Evolutionary conservation across 208 protist genomes (phyloP).

Genomic region (Leishmania aethiopica): DNA sequence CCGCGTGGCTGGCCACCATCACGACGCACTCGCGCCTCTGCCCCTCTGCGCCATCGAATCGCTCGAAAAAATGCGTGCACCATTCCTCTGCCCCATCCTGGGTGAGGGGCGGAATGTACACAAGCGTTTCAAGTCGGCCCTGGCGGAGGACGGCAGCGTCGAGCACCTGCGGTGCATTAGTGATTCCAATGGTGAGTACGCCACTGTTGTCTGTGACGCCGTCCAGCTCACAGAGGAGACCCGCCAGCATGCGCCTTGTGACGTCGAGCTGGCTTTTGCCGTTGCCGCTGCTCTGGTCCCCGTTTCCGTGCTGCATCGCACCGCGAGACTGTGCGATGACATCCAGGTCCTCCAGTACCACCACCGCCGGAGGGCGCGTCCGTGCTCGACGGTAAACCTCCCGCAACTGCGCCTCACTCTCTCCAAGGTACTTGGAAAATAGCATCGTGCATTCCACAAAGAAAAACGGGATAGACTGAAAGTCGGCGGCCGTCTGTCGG

Average conservation of each 20-base stretch:
- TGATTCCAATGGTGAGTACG: slow-evolving; percentile 92
- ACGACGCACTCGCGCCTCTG: slow-evolving; percentile 6
- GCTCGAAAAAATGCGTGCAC: slow-evolving; percentile 55
- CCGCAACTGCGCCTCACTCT: slow-evolving; percentile 87
- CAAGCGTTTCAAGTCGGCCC: slow-evolving; percentile 89
- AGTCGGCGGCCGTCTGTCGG: slow-evolving; percentile 35
- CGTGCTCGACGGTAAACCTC: slow-evolving; percentile 73
- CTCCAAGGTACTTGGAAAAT: slow-evolving; percentile 90
- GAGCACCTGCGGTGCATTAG: slow-evolving; percentile 75
- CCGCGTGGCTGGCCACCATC: slow-evolving; percentile 39
- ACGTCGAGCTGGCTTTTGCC: slow-evolving; percentile 50
- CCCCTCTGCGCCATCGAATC: slow-evolving; percentile 35
- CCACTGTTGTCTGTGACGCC: slow-evolving; percentile 90
- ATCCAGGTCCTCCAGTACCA: slow-evolving; percentile 89
- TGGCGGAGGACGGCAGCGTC: slow-evolving; percentile 97
- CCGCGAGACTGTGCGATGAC: slow-evolving; percentile 75
- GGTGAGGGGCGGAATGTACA: slow-evolving; percentile 69
- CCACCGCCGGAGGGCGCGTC: slow-evolving; percentile 64
- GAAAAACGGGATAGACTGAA: slow-evolving; percentile 54
- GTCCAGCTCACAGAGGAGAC: slow-evolving; percentile 97
- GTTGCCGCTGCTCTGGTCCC: slow-evolving; percentile 13
- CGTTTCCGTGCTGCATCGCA: slow-evolving; percentile 22
- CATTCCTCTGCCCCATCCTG: slow-evolving; percentile 48
- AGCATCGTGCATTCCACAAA: slow-evolving; percentile 77
- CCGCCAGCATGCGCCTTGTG: slow-evolving; percentile 91